Evolutionary conservation across 306 rosid species (phyloP), one percentile per base, ranked within the genome.

Genomic region (Lotus japonicus): DNA sequence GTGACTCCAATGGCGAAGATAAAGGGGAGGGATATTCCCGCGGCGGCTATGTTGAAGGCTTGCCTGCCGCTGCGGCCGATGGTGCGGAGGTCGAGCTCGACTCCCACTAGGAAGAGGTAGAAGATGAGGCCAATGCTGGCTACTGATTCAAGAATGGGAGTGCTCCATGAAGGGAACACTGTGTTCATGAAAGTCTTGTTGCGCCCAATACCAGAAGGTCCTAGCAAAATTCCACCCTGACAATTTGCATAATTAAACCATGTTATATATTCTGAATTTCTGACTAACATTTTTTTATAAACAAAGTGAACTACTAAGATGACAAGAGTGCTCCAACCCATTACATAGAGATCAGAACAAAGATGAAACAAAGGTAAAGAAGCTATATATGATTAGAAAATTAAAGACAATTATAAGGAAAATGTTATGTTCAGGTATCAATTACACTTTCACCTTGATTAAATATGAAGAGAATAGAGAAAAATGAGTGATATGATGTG

Each of bases 151-250:
- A 88, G 84, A n/a, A 86, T 76, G 0, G 89, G 87, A 19, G 76
- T 68, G 77, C 97, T 88, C 97, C 95, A 84, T 17, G 71, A 4
- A 0, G 97, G 97, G 66, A 91, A 91, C 21, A 88, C 71, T 2
- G 6, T 13, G 19, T 84, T 35, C 76, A 81, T 28, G 79, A 86
- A 86, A 0, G 31, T 7, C 31, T 83, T n/a, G 82, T 81, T 91
- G 18, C 88, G 73, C 8, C 97, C 97, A 3, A 88, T 58, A 0
- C 70, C 90, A 0, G 97, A 91, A 2, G 95, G 97, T 16, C 97
- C 97, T 1, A 91, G 80, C 36, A 91, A n/a, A 64, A 91, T 75
- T 51, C 97, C 97, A 2, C 92, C 97, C 95, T 91, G 83, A 17
- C 4, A 57, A 21, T 8, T 1, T 21, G 26, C 26, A 3, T 21